Base-by-base conservation (phyloP, 2,329 filamentous ascomycete species). In the Penicillium sp. region DNA sequence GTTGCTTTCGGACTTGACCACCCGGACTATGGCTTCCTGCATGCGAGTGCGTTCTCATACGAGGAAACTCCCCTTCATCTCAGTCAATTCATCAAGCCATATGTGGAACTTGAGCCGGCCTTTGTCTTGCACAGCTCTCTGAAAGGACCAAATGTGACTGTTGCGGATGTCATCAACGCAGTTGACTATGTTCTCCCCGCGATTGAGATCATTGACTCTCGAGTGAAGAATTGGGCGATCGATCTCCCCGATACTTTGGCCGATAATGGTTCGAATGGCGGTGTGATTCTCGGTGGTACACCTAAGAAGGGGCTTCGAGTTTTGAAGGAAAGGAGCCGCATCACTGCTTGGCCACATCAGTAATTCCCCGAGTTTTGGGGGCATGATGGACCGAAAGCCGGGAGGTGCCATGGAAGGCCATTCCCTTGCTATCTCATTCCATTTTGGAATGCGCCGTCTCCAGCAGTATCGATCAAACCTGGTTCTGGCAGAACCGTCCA, bases 151-250 rank as follows among this genome's bases (percentile, higher is more conserved):
- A 60, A 62, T 22, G 47, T 56, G 44, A 62, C 59, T 11, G 59
- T 62, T 3, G 55, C 55, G 9, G 59, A 62, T 27, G 57, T 62
- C 2, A 62, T 62, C 34, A 62, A 46, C 27, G 57, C 55, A 0
- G 52, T 58, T n/a, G 59, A 62, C 38, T 62, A 62, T 40, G 59
- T 53, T 9, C 43, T 62, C 11, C 57, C 57, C 1, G 55, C 57
- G 2, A 60, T 62, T 43, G 57, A 62, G 29, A 60, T 62, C 18
- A 62, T 62, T 21, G 57, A 62, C 40, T 62, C 57, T 9, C 55
- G 60, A 1, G 60, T 60, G 0, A 56, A 58, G 27, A 49, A 60
- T 44, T 62, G 60, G 60, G 58, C 46, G 11, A 62, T 62, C 29
- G 57, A 54, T 14, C 55, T 60, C 1, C 51, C 57, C 11, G 59